phyloP scores from a whole-genome alignment of 2,329 filamentous ascomycete species.

The Pseudogymnoascus sp. region DNA sequence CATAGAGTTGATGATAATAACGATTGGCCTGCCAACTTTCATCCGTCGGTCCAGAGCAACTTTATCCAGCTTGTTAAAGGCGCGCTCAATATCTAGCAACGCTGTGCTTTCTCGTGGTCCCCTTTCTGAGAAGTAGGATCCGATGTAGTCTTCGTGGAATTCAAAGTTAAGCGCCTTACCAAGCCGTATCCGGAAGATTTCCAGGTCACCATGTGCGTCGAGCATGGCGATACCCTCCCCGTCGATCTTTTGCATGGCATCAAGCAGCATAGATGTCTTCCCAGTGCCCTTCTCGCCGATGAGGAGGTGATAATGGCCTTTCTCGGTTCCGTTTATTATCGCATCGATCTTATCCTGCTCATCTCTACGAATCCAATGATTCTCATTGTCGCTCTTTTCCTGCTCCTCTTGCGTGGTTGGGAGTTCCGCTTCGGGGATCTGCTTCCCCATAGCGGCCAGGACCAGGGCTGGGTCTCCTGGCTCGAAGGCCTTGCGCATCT shows the following conservation, averaged over 20 bases:
- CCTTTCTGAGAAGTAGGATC: slow-evolving; percentile 87
- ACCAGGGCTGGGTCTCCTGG: slow-evolving; percentile 87
- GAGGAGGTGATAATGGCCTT: slow-evolving; percentile 83
- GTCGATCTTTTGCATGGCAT: slow-evolving; percentile 88
- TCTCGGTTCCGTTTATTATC: slow-evolving; percentile 67
- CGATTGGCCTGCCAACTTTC: slow-evolving; percentile 55
- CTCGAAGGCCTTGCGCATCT: slow-evolving; percentile 87
- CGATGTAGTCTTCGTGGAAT: slow-evolving; percentile 96
- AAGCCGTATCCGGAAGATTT: slow-evolving; percentile 87
- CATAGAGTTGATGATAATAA: slow-evolving; percentile 92
- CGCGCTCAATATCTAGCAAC: slow-evolving; percentile 88
- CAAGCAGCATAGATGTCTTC: slow-evolving; percentile 92
- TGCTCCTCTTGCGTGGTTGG: slow-evolving; percentile 14
- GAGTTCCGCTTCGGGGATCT: slow-evolving; percentile 36
- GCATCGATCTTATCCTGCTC: slow-evolving; percentile 75
- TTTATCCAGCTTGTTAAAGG: slow-evolving; percentile 96
- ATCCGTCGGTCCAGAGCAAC: slow-evolving; percentile 68
- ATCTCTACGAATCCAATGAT: slow-evolving; percentile 74
- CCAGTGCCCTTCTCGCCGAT: slow-evolving; percentile 95
- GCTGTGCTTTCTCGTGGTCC: slow-evolving; percentile 89
- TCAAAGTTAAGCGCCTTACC: slow-evolving; percentile 95
- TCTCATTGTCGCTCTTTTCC: slow-evolving; percentile 6
- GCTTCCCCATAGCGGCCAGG: slow-evolving; percentile 59
- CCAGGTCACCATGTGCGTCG: slow-evolving; percentile 88
- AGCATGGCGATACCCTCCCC: slow-evolving; percentile 91